Conservation (phyloP, 108 stramenopile genomes). For the Poteriospumella lacustris region DNA sequence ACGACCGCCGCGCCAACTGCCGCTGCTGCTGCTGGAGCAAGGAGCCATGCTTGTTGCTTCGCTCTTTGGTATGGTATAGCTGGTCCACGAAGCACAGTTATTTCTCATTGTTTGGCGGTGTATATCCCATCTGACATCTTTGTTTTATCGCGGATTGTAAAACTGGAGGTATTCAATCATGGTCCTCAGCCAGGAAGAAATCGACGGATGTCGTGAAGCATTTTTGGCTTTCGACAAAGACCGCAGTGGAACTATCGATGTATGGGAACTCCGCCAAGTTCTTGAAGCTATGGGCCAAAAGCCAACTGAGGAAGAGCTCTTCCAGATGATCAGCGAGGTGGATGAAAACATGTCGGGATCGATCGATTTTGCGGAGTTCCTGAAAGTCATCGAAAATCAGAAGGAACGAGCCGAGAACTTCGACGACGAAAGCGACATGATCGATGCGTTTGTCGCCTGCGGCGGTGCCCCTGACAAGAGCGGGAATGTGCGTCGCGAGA, state of each 20-base stretch:
- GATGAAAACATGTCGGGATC: constrained; percentile 80
- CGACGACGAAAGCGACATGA: constrained; percentile 76
- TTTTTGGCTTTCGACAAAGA: constrained; percentile 81
- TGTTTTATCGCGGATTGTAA: too few relatives aligned
- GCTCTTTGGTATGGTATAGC: too few relatives aligned
- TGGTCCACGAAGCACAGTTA: too few relatives aligned
- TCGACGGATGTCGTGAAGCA: constrained; percentile 71
- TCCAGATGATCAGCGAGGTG: constrained; percentile 72
- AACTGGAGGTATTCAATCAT: too few relatives aligned
- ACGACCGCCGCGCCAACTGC: too few relatives aligned
- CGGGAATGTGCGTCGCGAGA: constrained; percentile 53
- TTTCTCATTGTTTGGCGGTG: too few relatives aligned
- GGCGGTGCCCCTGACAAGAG: constrained; percentile 65
- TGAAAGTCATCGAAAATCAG: constrained; percentile 80
- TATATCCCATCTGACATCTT: too few relatives aligned
- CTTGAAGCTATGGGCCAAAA: constrained; percentile 78
- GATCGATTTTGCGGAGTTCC: constrained; percentile 81
- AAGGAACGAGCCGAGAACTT: constrained; percentile 70
- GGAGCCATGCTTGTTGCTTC: too few relatives aligned
- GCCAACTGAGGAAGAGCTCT: constrained; percentile 83
- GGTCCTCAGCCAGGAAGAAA: constrained; percentile 62
- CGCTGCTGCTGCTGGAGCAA: too few relatives aligned
- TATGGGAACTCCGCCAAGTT: constrained; percentile 78
- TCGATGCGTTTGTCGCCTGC: constrained; percentile 84
- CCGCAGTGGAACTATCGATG: constrained; percentile 71